Evolutionary conservation across 257 asterid species (phyloP), one percentile per base, ranked within the genome.

Genomic region (Voacanga thouarsii): DNA sequence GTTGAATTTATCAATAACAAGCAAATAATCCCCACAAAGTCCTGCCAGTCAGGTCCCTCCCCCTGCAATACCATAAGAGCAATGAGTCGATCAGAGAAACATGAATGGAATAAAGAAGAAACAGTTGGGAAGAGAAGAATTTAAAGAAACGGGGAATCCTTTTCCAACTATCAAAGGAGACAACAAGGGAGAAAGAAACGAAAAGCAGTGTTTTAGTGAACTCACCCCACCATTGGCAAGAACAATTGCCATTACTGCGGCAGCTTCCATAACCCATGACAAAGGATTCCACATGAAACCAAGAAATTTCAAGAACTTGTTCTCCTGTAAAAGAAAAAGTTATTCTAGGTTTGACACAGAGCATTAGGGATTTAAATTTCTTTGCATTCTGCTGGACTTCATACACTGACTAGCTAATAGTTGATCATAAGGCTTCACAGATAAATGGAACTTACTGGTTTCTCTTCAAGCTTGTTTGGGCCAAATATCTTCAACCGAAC

Each of bases 201-300:
- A 45, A 69, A 45, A 51, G 28, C 16, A 75, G 30, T 56, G 78
- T 10, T 71, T 45, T 33, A 33, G n/a, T 71, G 23, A 81, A 81
- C 81, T 81, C 76, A 81, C 84, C 72, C 81, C 84, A 8, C 81
- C 84, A 73, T 77, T 77, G 16, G 81, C 81, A 53, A 81, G 81
- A 26, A 24, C 72, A 44, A 81, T 72, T 50, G 81, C 80, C 75
- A 78, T 82, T 59, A 69, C 44, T 30, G 82, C 82, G 11, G 85
- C 85, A 26, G 82, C 82, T 72, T 81, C 84, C 84, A 81, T 77
- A 26, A 81, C 81, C 84, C 81, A 77, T 43, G 84, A 81, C 81
- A 81, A 72, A 14, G 84, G 84, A 81, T 81, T 81, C 82, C 85
- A 82, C 77, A 82, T 74, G 79, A 82, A 82, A 78, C 85, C 51